Conservation (phyloP, 306 rosid species). For the Vicia sativa region DNA sequence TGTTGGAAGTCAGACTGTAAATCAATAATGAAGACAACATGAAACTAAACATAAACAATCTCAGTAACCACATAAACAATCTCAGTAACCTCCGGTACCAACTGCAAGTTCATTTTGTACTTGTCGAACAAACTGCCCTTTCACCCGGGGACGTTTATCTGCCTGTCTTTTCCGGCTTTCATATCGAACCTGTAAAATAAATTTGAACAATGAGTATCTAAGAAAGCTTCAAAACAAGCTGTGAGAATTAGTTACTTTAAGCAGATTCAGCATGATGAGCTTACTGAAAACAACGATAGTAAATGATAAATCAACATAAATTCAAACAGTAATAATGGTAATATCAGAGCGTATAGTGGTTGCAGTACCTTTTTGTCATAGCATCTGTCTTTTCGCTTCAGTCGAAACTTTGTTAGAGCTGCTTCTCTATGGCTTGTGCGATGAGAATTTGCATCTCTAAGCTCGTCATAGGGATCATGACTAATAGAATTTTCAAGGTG, state of each 20-base stretch:
- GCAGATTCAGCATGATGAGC: not conserved
- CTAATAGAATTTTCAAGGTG: slow-evolving; percentile 43
- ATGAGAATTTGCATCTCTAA: slow-evolving; percentile 47
- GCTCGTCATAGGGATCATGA: slow-evolving; percentile 43
- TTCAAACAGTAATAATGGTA: slow-evolving; percentile 10
- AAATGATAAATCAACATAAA: slow-evolving; percentile 3
- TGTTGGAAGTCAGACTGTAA: slow-evolving; percentile 28
- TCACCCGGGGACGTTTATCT: slow-evolving; percentile 76
- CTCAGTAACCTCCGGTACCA: slow-evolving; percentile 47
- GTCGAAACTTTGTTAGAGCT: slow-evolving; percentile 75
- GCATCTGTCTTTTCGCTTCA: slow-evolving; percentile 84
- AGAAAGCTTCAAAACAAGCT: not conserved
- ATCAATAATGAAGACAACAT: slow-evolving; percentile 26
- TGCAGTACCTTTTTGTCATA: slow-evolving; percentile 74
- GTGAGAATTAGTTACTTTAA: not conserved
- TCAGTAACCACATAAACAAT: slow-evolving; percentile 48
- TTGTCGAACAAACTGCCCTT: slow-evolving; percentile 79
- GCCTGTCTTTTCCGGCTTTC: slow-evolving; percentile 78
- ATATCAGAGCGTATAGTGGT: slow-evolving; percentile 21
- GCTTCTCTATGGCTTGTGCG: slow-evolving; percentile 72
- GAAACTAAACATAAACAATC: slow-evolving; percentile 14
- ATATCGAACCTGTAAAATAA: slow-evolving; percentile 62
- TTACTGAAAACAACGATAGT: slow-evolving; percentile 4
- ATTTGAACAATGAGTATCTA: slow-evolving; percentile 15
- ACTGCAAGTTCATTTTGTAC: slow-evolving; percentile 39